Evolutionary conservation across 495 filamentous ascomycete genomes (phyloP).

Genomic region (Podospora pseudoanserina): DNA sequence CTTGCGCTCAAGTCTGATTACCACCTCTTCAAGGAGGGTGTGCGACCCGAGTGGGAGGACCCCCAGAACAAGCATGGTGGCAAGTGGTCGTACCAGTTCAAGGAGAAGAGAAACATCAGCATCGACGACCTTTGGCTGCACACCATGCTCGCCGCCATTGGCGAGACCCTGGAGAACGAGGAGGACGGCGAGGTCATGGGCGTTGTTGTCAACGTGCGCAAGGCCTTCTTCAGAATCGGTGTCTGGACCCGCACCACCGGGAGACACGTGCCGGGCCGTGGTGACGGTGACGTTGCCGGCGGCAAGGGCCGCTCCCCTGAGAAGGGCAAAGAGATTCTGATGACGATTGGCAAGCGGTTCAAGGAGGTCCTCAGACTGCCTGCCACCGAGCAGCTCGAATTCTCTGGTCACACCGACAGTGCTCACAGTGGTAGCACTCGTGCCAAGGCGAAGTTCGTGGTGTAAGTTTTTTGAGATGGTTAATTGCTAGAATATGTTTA

Average conservation of each 20-base stretch:
- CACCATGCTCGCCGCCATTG: conserved; percentile 92
- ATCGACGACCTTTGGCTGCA: conserved; percentile 98
- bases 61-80: conserved; percentile 97
- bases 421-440: conserved; percentile 89
- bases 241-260: conserved; percentile 89
- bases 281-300: conserved; percentile 62
- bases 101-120: conserved; percentile 81
- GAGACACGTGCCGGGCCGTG: conserved; percentile 71
- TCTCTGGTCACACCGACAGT: conserved; percentile 92
- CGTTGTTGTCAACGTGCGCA: conserved; percentile 97
- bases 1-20: conserved; percentile 97
- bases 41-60: conserved; percentile 98
- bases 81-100: conserved; percentile 97
- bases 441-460: conserved; percentile 89
- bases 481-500: background rate
- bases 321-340: conserved; percentile 77
- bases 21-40: conserved; percentile 96
- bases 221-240: conserved; percentile 94
- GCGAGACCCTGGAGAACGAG: conserved; percentile 93
- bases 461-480: conserved; percentile 44
- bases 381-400: conserved; percentile 75
- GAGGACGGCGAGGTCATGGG: conserved; percentile 98
- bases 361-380: conserved; percentile 82
- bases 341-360: conserved; percentile 80
- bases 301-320: conserved; percentile 68